A percentile compares a stretch with the other conserved stretches of the same genome.
phyloP scores from a whole-genome alignment of 2,329 filamentous ascomycete species.

The Colletotrichum agaves region DNA sequence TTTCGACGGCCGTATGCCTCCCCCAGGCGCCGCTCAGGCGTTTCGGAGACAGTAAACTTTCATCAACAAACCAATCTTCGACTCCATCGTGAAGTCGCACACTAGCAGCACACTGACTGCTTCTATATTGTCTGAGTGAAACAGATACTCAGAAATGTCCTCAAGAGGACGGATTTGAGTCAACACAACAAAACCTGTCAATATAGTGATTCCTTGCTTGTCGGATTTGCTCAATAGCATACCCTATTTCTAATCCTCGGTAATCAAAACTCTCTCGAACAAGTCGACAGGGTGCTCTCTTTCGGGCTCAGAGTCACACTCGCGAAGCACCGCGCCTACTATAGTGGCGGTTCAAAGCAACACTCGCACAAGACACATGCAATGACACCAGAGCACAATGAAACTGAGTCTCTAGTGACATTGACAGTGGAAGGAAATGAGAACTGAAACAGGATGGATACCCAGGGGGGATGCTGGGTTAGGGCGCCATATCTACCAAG shows the following conservation, averaged over 20 bases:
- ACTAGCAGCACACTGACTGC: slow-evolving; percentile 20
- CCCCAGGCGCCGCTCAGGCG: slow-evolving; percentile 52
- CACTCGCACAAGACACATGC: neutral
- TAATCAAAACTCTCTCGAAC: neutral
- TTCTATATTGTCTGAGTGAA: slow-evolving; percentile 10
- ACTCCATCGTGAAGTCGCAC: neutral
- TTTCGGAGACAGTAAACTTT: slow-evolving; percentile 50
- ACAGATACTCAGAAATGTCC: slow-evolving; percentile 14
- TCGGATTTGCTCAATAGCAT: slow-evolving; percentile 23
- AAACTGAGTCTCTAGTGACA: neutral
- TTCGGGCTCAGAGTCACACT: neutral
- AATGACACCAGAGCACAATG: neutral
- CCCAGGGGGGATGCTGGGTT: neutral
- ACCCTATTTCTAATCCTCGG: slow-evolving; percentile 15
- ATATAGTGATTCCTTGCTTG: slow-evolving; percentile 20
- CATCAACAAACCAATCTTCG: neutral
- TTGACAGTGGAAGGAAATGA: slow-evolving; percentile 7
- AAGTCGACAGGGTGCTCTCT: neutral
- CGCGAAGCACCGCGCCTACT: neutral
- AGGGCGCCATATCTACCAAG: slow-evolving; percentile 24
- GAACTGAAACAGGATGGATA: slow-evolving; percentile 11
- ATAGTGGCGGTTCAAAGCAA: neutral
- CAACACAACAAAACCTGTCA: slow-evolving; percentile 10
- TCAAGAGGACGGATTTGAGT: slow-evolving; percentile 14
- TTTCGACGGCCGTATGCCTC: slow-evolving; percentile 67